Evolutionary conservation across 768 basidiomycete species (phyloP), one percentile per base, ranked within the genome.

Genomic region (Tylopilus rubrobrunneus): DNA sequence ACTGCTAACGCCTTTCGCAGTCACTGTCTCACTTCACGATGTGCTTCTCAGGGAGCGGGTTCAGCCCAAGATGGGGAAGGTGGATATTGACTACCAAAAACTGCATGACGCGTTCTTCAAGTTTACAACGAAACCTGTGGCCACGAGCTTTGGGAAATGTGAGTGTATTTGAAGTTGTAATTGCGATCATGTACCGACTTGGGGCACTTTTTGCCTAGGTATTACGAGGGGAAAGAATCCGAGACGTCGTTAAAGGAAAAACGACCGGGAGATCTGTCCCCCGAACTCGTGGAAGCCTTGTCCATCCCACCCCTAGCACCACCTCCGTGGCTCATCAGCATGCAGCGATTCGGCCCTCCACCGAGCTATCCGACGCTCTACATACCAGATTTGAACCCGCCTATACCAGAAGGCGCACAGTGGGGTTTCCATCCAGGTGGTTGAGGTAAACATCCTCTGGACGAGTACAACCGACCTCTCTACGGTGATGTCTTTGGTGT

Each of bases 361-460:
- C 97, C 97, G 7, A 93, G 90, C 63, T 99, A 99, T 69, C 96
- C 97, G 1, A 97, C 95, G 14, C 73, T 99, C 36, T 82, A 93
- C 53, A 98, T 98, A 75, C 88, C 92, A 39, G 97, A 97, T 33
- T 75, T 99, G 40, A 99, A 98, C 69, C 84, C 94, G 1, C 97
- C 97, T 1, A 98, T 99, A 62, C 97, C 97, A 11, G 88, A 96
- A 75, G 96, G 96, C 33, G 97, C 97, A 4, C 96, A 98, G 71
- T 99, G 97, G 97, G 97, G 97, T 51, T 98, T 98, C 84, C 97
- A 98, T 73, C 97, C 97, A 10, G 97, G 97, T 74, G 97, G 97
- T 49, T 99, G 97, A 96, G 97, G 97, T 41, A 97, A 98, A 73
- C 97, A 96, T 12, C 96, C 97, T 7, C 77, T 99, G 39, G 97